These are phyloP conservation scores for Gremmenia infestans DNA, from an alignment of 2,329 filamentous ascomycete species.

Conservation along the genomic window DNA sequence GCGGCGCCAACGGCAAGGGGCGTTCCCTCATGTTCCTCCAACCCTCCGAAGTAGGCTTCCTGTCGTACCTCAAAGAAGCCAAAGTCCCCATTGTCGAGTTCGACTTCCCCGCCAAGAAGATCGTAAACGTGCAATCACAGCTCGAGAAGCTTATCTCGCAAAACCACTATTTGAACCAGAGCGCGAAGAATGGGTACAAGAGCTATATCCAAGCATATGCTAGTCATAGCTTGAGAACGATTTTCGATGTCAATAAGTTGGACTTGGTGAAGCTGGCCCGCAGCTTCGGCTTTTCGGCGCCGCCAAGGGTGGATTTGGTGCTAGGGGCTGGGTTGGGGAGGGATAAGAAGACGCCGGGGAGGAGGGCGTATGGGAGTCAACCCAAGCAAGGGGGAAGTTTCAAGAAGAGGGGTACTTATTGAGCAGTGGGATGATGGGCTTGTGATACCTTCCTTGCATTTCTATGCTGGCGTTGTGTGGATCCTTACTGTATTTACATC, in stretches of 20 bases:
- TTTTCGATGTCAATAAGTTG: slow-evolving; percentile 79
- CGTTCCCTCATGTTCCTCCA: slow-evolving; percentile 90
- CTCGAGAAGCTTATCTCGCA: slow-evolving; percentile 90
- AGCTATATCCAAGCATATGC: slow-evolving; percentile 95
- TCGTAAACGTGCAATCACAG: slow-evolving; percentile 84
- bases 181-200: slow-evolving; percentile 71
- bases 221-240: slow-evolving; percentile 73
- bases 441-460: slow-evolving; percentile 1
- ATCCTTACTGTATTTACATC: background rate
- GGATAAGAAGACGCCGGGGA: slow-evolving; percentile 62
- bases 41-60: slow-evolving; percentile 86
- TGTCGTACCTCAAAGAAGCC: slow-evolving; percentile 85
- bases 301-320: slow-evolving; percentile 74
- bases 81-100: slow-evolving; percentile 94
- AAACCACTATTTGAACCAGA: slow-evolving; percentile 97
- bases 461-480: slow-evolving; percentile 1
- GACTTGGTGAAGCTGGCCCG: slow-evolving; percentile 81
- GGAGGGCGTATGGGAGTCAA: slow-evolving; percentile 74
- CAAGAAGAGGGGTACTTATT: slow-evolving; percentile 29
- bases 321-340: slow-evolving; percentile 71
- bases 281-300: slow-evolving; percentile 73
- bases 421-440: background rate
- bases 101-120: slow-evolving; percentile 88
- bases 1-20: slow-evolving; percentile 78
- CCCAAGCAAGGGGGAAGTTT: slow-evolving; percentile 50